Conservation (phyloP, 2,329 filamentous ascomycete species). For the Hypoxylon sp. region DNA sequence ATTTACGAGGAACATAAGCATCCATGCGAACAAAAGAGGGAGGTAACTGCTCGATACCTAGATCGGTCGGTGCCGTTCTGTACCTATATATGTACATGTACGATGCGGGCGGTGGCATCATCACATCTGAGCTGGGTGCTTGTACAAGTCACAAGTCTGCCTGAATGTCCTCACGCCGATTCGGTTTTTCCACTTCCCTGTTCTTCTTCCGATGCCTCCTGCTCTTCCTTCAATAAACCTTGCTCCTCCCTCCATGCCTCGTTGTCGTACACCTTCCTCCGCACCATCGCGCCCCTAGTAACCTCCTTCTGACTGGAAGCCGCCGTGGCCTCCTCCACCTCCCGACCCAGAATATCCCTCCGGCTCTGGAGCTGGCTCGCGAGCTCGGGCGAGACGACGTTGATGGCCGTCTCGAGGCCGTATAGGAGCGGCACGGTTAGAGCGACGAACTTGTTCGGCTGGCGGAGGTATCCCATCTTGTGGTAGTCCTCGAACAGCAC, state of each 20-base stretch:
- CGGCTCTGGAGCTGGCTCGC: slow-evolving; percentile 57
- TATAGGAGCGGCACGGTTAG: slow-evolving; percentile 56
- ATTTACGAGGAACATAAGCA: slow-evolving; percentile 10
- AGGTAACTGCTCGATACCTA: slow-evolving; percentile 4
- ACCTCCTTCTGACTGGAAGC: slow-evolving; percentile 11
- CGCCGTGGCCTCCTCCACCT: slow-evolving; percentile 53
- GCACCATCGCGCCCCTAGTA: slow-evolving; percentile 46
- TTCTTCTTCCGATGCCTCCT: neutral
- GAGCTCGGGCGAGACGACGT: slow-evolving; percentile 56
- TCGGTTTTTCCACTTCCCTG: slow-evolving; percentile 20
- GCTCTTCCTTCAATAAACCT: neutral
- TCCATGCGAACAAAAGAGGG: neutral
- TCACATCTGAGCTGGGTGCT: slow-evolving; percentile 34
- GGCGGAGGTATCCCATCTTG: slow-evolving; percentile 52
- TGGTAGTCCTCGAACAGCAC: slow-evolving; percentile 47
- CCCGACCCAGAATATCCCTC: slow-evolving; percentile 53
- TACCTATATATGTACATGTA: slow-evolving; percentile 44
- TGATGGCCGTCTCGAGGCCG: slow-evolving; percentile 60
- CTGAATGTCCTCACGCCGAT: neutral
- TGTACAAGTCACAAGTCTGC: slow-evolving; percentile 19
- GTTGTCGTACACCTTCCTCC: slow-evolving; percentile 50
- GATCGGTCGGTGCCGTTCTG: slow-evolving; percentile 23
- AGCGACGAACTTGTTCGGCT: slow-evolving; percentile 54
- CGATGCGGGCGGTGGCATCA: slow-evolving; percentile 21
- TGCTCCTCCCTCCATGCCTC: neutral